Conservation (phyloP, 208 protist species). For the Leishmania mexicana region DNA sequence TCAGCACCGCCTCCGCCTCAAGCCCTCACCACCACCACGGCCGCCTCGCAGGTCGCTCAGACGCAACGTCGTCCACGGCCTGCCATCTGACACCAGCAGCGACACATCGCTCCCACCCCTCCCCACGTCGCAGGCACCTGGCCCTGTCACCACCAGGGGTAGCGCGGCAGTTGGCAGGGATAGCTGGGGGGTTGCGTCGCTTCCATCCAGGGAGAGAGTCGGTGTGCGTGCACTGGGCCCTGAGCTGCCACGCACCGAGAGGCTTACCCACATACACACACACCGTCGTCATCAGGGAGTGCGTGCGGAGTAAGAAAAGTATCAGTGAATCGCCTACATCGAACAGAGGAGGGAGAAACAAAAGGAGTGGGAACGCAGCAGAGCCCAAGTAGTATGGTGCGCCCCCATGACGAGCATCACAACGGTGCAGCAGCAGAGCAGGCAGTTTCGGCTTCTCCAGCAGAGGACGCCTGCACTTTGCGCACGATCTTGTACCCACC, state of each 20-base stretch:
- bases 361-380: no score
- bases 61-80: background rate
- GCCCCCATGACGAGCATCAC: background rate
- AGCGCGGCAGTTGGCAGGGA: background rate
- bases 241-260: background rate
- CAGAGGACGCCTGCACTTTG: slow-evolving; percentile 11
- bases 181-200: background rate
- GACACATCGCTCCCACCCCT: background rate
- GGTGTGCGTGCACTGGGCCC: background rate
- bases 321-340: background rate
- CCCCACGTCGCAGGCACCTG: background rate
- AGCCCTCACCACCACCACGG: background rate
- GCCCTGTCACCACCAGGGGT: background rate
- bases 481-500: slow-evolving; percentile 22
- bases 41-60: background rate
- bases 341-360: background rate
- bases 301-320: background rate
- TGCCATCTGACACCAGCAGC: background rate
- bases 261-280: background rate
- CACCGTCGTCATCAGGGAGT: background rate
- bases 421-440: background rate
- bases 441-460: background rate
- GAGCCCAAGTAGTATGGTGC: no score
- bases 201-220: background rate
- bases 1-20: background rate